These are phyloP conservation scores for Triglochin maritima DNA, from an alignment of 106 monocot species.

Conservation along the genomic window DNA sequence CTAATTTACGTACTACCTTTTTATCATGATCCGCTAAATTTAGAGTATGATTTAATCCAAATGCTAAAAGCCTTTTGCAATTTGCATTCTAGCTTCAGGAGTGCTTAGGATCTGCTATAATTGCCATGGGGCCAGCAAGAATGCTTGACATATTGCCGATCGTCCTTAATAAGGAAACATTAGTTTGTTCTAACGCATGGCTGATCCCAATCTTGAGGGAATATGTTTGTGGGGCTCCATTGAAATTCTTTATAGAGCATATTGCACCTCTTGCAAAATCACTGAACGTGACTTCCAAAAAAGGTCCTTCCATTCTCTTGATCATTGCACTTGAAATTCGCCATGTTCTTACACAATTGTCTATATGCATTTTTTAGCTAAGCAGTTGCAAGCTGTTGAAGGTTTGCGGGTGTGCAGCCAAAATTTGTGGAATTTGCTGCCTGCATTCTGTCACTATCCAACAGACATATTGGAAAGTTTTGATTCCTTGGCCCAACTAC, in stretches of 20 bases:
- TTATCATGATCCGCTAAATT: not conserved
- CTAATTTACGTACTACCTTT: not conserved
- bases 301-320: constrained; percentile 24
- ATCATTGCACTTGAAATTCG: not conserved
- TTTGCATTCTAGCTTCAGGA: constrained; percentile 50
- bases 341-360: not conserved
- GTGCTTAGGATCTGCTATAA: constrained; percentile 66
- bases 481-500: constrained; percentile 34
- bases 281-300: constrained; percentile 26
- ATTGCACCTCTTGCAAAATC: constrained; percentile 46
- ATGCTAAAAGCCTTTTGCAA: too few species aligned
- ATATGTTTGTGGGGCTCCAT: constrained; percentile 50
- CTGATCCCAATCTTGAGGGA: constrained; percentile 75
- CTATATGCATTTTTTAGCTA: constrained; percentile 25
- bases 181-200: constrained; percentile 69
- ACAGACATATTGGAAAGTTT: constrained; percentile 42
- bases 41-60: too few species aligned
- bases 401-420: constrained; percentile 23
- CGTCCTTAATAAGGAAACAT: constrained; percentile 26
- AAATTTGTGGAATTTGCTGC: constrained; percentile 70
- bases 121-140: constrained; percentile 73
- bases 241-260: constrained; percentile 59
- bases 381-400: constrained; percentile 18
- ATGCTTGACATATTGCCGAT: constrained; percentile 56
- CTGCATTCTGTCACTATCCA: constrained; percentile 74